These are phyloP conservation scores for Falciphora oryzae DNA, from an alignment of 2,329 filamentous ascomycete genomes.

Conservation along the genomic window DNA sequence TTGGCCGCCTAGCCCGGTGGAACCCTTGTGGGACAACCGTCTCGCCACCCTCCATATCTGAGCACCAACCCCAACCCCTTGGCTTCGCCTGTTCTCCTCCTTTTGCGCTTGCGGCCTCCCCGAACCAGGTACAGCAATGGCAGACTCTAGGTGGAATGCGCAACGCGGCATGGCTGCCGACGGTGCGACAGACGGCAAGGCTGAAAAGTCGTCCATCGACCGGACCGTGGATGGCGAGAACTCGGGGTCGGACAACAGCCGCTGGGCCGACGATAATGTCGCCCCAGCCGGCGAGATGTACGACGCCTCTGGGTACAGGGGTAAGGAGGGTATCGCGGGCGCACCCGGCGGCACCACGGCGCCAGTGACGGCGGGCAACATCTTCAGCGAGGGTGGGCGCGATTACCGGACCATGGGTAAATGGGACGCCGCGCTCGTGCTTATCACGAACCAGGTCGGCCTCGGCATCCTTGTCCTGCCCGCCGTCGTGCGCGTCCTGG, in stretches of 20 bases:
- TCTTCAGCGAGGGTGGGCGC: constrained; percentile 7
- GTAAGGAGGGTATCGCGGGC: background rate
- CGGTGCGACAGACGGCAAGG: background rate
- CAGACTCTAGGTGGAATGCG: background rate
- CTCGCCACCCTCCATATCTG: background rate
- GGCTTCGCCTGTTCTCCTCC: background rate
- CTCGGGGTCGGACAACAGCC: background rate
- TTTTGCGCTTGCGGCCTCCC: too few relatives aligned
- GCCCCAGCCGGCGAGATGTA: background rate
- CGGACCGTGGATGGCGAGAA: background rate
- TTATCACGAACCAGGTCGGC: constrained; percentile 8
- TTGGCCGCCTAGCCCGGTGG: too few relatives aligned
- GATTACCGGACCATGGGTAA: constrained; percentile 4
- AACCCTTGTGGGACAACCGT: background rate
- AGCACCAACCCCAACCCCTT: background rate
- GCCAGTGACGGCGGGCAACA: background rate
- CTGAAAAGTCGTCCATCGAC: background rate
- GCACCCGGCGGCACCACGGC: too few relatives aligned
- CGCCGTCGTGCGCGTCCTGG: constrained; percentile 2
- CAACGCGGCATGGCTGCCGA: background rate
- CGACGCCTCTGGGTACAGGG: background rate
- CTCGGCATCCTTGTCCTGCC: constrained; percentile 4
- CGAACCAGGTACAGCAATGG: background rate
- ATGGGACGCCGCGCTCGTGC: constrained; percentile 4
- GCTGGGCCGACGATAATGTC: background rate